A percentile compares a stretch with the other conserved stretches of the same genome.
Evolutionary conservation across 805 yeast species (phyloP).

Genomic region (Yarrowia osloensis): DNA sequence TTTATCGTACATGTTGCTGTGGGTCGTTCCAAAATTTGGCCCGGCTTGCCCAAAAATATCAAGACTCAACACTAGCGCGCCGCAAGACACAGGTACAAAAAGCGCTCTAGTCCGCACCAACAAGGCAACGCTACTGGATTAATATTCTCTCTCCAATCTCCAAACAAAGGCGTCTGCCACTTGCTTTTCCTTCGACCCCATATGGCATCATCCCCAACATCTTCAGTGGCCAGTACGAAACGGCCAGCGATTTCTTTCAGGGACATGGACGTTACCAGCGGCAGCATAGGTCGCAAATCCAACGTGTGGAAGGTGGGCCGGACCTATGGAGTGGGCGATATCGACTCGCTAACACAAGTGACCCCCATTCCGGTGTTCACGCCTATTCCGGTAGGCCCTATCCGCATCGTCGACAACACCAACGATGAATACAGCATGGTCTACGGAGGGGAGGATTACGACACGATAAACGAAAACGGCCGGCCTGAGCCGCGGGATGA

Average conservation of each 20-base stretch:
- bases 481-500: constrained; percentile 31
- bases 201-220: constrained; percentile 6
- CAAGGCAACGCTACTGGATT: neutral
- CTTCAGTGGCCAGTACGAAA: constrained; percentile 4
- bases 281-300: constrained; percentile 15
- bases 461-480: constrained; percentile 17
- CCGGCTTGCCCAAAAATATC: neutral
- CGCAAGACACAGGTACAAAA: neutral
- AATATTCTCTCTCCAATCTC: neutral
- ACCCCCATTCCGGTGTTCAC: constrained; percentile 22
- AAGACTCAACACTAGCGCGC: constrained; percentile 6
- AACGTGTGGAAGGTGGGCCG: constrained; percentile 25
- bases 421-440: constrained; percentile 28
- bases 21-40: neutral
- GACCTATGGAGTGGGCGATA: constrained; percentile 19
- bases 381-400: constrained; percentile 34
- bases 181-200: neutral
- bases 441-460: constrained; percentile 28
- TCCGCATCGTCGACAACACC: constrained; percentile 34
- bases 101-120: neutral
- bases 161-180: neutral
- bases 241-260: constrained; percentile 14
- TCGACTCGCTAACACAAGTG: constrained; percentile 26
- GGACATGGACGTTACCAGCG: constrained; percentile 2
- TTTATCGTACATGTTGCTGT: constrained; percentile 27